Evolutionary conservation across 805 yeast genomes (phyloP), one percentile per base, ranked within the genome.

Genomic region (Schizosaccharomyces octosporus): DNA sequence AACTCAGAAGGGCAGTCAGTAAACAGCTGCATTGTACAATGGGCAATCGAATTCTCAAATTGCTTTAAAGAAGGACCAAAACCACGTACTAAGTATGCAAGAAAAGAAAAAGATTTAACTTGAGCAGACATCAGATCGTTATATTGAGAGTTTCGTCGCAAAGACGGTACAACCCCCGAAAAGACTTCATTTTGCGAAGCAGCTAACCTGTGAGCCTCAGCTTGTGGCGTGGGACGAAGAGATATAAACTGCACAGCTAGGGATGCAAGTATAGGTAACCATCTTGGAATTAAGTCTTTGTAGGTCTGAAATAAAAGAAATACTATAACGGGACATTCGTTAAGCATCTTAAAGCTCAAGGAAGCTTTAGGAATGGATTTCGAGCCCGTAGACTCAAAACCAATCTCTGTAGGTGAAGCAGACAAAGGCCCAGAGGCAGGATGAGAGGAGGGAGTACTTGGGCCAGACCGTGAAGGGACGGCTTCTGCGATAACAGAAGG

Each of bases 301-400:
- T 90, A 89, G 0, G 95, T 81, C 1, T 95, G 85, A 67, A 87
- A 87, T 61, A 94, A 75, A 6, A 95, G 81, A 3, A 93, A 98
- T 83, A 94, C 85, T 3, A 95, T 89, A 48, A 93, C 89, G 9
- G 99, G 99, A 69, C 97, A 89, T 71, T 93, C 99, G 0, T 95
- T 86, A 63, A 93, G 77, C 15, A 90, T 87, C 69, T 88, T 90
- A 76, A 93, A 90, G 0, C 97, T 88, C 61, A 87, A 74, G 2
- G 78, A 73, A 63, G 81, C 81, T 6, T 79, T 69, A 21, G 73
- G 65, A 2, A 75, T 64, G 5, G 75, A 77, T 41, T 73, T 75
- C 15, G 70, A 68, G 5, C 75, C 74, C 19, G 75, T 76, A 24
- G 31, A 29, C 65, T 71, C 76, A 78, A 86, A 79, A 4, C 95